A percentile compares a stretch with the other conserved stretches of the same genome.
Conservation (phyloP, 2,329 filamentous ascomycete species). For the Remersonia thermophila region DNA sequence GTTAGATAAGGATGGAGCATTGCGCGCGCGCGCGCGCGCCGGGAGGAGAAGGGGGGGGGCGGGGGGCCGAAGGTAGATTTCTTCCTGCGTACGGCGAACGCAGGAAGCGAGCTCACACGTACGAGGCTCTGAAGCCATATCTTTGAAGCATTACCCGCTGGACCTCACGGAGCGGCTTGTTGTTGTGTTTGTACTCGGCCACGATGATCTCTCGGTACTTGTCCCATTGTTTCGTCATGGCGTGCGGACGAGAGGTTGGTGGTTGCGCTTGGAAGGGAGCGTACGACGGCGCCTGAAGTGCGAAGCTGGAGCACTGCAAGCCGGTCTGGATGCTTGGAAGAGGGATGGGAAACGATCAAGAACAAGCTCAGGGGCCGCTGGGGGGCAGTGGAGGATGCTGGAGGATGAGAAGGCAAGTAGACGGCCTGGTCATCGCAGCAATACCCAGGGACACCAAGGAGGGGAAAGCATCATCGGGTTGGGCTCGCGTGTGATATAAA, state of each 20-base stretch:
- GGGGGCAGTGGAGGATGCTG: not conserved
- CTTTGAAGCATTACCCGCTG: slow-evolving; percentile 26
- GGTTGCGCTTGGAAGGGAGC: no score
- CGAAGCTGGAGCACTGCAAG: no score
- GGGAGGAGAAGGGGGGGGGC: no score
- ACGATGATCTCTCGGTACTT: slow-evolving; percentile 25
- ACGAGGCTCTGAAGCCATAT: slow-evolving; percentile 32
- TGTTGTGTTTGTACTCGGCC: slow-evolving; percentile 28
- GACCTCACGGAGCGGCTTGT: slow-evolving; percentile 29
- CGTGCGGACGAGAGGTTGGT: slow-evolving; percentile 13
- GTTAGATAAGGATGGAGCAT: not conserved
- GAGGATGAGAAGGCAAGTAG: not conserved
- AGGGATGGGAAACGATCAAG: no score
- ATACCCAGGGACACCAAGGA: no score
- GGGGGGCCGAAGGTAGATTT: no score
- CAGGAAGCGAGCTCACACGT: slow-evolving; percentile 12
- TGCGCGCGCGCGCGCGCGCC: no score
- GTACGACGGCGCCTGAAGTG: no score
- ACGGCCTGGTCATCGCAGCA: not conserved
- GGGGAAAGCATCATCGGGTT: no score
- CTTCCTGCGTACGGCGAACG: no score
- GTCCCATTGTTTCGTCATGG: slow-evolving; percentile 35
- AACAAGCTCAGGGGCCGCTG: not conserved
- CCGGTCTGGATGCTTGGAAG: no score
- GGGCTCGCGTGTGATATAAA: no score